A percentile compares a stretch with the other conserved stretches of the same genome.
Evolutionary conservation across 768 basidiomycete species (phyloP).

Genomic region (Amyloporia xantha): DNA sequence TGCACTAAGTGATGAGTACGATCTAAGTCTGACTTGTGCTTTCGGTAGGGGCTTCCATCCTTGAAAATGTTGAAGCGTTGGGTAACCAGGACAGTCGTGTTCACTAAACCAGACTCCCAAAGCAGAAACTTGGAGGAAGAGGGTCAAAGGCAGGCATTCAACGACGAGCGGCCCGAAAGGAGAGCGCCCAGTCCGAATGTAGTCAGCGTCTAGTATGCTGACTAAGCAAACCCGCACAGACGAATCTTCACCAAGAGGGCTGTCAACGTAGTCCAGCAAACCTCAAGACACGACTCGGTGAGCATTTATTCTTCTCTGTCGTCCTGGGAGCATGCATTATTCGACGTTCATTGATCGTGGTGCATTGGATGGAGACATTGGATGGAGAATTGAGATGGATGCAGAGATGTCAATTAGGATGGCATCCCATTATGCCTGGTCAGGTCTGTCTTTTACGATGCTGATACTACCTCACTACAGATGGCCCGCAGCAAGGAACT

Average conservation of each 20-base stretch:
- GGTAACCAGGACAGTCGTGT: too few species aligned
- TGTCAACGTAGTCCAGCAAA: conserved; percentile 10
- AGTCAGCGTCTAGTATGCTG: conserved; percentile 2
- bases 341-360: conserved; percentile 5
- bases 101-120: too few species aligned
- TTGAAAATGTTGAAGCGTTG: too few species aligned
- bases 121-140: too few species aligned
- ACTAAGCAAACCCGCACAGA: conserved; percentile 8
- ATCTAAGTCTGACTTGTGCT: background rate
- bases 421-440: conserved; percentile 12
- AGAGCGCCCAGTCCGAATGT: background rate
- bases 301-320: conserved; percentile 25
- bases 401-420: conserved; percentile 30
- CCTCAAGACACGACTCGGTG: conserved; percentile 41
- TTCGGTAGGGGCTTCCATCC: background rate
- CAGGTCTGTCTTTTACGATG: conserved; percentile 5
- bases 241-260: conserved; percentile 24
- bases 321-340: conserved; percentile 12
- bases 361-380: conserved; percentile 11
- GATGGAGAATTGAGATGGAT: conserved; percentile 21
- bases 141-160: too few species aligned
- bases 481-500: conserved; percentile 88
- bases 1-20: background rate
- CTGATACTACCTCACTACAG: conserved; percentile 29
- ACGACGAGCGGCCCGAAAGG: too few species aligned